A percentile compares a stretch with the other conserved stretches of the same genome.
Conservation (phyloP, 1,284 basidiomycete species). For the Entoloma clypeatum region DNA sequence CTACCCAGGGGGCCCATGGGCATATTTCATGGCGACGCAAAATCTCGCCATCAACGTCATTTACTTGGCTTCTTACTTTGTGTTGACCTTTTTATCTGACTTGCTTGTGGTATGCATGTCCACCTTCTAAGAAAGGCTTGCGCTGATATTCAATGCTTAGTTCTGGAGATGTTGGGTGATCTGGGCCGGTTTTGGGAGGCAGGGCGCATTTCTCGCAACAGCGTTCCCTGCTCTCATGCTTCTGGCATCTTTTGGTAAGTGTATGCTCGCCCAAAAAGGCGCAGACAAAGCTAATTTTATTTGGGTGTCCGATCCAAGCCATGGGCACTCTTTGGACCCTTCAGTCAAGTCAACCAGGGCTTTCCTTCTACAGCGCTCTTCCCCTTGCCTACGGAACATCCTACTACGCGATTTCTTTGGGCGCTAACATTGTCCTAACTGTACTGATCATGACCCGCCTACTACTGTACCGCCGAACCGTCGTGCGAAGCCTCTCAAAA, state of each 20-base stretch:
- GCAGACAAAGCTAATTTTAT: neutral
- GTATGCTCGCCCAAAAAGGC: neutral
- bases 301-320: slow-evolving; percentile 26
- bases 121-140: neutral
- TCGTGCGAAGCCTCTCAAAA: slow-evolving; percentile 28
- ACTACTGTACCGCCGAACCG: slow-evolving; percentile 32
- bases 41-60: slow-evolving; percentile 38
- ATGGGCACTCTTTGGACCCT: slow-evolving; percentile 44
- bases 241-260: slow-evolving; percentile 37
- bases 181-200: slow-evolving; percentile 35
- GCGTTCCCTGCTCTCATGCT: slow-evolving; percentile 32
- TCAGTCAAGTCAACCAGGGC: slow-evolving; percentile 38
- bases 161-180: slow-evolving; percentile 46
- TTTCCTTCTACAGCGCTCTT: slow-evolving; percentile 38
- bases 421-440: slow-evolving; percentile 43
- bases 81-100: slow-evolving; percentile 39
- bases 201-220: slow-evolving; percentile 31
- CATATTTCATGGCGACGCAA: slow-evolving; percentile 38
- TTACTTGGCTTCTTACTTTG: slow-evolving; percentile 39
- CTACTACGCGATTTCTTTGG: slow-evolving; percentile 42
- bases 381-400: slow-evolving; percentile 38
- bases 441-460: slow-evolving; percentile 39
- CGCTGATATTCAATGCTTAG: slow-evolving; percentile 20
- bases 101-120: slow-evolving; percentile 34
- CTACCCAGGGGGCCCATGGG: slow-evolving; percentile 39